phyloP scores from a whole-genome alignment of 1,284 basidiomycete species.

The Ceratobasidium sp. region DNA sequence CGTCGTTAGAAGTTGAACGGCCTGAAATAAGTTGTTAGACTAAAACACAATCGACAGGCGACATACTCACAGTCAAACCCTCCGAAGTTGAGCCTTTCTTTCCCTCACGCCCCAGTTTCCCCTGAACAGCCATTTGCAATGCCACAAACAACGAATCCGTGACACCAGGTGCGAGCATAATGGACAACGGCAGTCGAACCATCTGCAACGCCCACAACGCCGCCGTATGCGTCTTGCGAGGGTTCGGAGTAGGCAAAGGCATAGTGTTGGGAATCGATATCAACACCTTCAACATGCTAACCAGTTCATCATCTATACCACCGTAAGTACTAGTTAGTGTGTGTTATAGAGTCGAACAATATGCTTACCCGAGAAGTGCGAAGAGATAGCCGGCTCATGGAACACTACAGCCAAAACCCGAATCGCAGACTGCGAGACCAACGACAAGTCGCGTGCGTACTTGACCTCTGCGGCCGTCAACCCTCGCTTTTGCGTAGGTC shows the following conservation, averaged over 20 bases:
- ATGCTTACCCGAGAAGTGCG: slow-evolving; percentile 67
- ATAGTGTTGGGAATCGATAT: slow-evolving; percentile 74
- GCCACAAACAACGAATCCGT: slow-evolving; percentile 73
- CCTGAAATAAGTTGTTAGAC: slow-evolving; percentile 18
- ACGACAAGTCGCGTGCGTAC: slow-evolving; percentile 77
- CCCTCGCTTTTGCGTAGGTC: slow-evolving; percentile 68
- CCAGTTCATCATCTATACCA: slow-evolving; percentile 66
- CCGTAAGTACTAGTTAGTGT: not conserved
- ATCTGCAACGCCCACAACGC: slow-evolving; percentile 75
- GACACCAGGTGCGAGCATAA: slow-evolving; percentile 64
- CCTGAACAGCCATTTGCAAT: slow-evolving; percentile 77
- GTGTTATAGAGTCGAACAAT: slow-evolving; percentile 47
- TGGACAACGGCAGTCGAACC: slow-evolving; percentile 68
- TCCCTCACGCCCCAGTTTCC: slow-evolving; percentile 83
- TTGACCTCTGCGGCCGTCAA: slow-evolving; percentile 79
- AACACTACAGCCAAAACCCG: slow-evolving; percentile 69
- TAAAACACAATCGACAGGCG: not conserved
- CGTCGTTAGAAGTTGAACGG: slow-evolving; percentile 40
- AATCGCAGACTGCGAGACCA: slow-evolving; percentile 71
- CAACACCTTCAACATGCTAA: slow-evolving; percentile 67
- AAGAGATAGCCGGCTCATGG: slow-evolving; percentile 65
- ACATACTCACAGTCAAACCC: slow-evolving; percentile 58
- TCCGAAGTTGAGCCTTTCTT: slow-evolving; percentile 81
- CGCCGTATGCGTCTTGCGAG: slow-evolving; percentile 81
- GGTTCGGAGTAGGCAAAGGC: slow-evolving; percentile 76